A percentile compares a stretch with the other conserved stretches of the same genome.
phyloP scores from a whole-genome alignment of 306 rosid species.

The Rosa lucieae region DNA sequence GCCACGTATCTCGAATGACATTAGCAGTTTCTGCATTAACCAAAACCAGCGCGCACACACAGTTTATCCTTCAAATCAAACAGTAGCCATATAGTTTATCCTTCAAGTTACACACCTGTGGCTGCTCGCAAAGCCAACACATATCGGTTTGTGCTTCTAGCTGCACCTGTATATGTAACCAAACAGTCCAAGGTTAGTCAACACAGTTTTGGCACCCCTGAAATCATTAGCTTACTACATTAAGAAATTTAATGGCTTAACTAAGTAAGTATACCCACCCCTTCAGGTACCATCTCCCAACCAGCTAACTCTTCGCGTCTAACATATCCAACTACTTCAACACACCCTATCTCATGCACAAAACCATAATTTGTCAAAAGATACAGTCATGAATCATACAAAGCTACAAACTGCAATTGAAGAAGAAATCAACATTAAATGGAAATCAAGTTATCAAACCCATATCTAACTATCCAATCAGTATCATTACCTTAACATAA shows the following conservation, averaged over 20 bases:
- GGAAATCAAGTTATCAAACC: too few species aligned
- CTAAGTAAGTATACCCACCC: slow-evolving; percentile 41
- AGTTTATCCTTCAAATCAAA: slow-evolving; percentile 1
- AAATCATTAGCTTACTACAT: too few species aligned
- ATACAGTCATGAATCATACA: too few species aligned
- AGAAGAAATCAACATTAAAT: too few species aligned
- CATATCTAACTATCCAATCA: too few species aligned
- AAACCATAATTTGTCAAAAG: too few species aligned
- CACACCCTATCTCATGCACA: slow-evolving; percentile 13
- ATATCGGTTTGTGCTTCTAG: slow-evolving; percentile 80
- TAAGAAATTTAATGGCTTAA: neutral
- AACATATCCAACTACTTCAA: slow-evolving; percentile 88
- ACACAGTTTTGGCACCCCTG: slow-evolving; percentile 11
- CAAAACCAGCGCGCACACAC: neutral
- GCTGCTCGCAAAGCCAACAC: slow-evolving; percentile 92
- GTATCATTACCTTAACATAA: too few species aligned
- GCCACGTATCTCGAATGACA: slow-evolving; percentile 98
- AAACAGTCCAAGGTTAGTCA: slow-evolving; percentile 22
- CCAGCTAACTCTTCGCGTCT: slow-evolving; percentile 62
- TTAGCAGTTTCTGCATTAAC: slow-evolving; percentile 61
- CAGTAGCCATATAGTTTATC: neutral
- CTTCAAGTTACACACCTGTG: slow-evolving; percentile 49
- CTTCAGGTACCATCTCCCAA: slow-evolving; percentile 89
- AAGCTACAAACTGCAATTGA: too few species aligned
- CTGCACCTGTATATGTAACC: slow-evolving; percentile 57